Evolutionary conservation across 192 early-diverging fungal genomes (phyloP).

Genomic region (Podila horticola): DNA sequence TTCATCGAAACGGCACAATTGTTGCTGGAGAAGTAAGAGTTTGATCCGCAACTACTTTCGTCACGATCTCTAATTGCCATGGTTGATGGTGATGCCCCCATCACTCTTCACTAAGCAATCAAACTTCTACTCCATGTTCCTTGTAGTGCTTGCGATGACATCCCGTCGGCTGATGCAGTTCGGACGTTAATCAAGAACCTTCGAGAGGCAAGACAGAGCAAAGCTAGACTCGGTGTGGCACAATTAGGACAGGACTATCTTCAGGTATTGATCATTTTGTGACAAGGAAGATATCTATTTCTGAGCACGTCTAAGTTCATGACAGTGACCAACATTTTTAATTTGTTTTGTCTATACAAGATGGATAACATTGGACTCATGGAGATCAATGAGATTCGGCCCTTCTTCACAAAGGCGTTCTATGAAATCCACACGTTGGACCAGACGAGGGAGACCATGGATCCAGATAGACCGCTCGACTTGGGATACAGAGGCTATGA

Average conservation of each 20-base stretch:
- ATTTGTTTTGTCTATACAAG: constrained; percentile 37
- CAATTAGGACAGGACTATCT: constrained; percentile 73
- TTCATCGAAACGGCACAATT: constrained; percentile 87
- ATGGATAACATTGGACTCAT: constrained; percentile 86
- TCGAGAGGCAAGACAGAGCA: constrained; percentile 83
- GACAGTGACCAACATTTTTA: constrained; percentile 13
- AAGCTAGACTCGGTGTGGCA: constrained; percentile 77
- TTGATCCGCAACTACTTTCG: not conserved
- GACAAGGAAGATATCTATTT: not conserved
- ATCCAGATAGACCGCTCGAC: not conserved
- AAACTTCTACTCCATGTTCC: not conserved
- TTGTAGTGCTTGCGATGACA: constrained; percentile 82
- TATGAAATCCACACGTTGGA: constrained; percentile 70
- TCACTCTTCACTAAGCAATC: too few species aligned
- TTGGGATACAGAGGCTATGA: not conserved
- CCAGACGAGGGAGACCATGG: constrained; percentile 6
- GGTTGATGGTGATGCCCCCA: too few species aligned
- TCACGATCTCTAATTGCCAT: not conserved
- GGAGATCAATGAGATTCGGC: constrained; percentile 95
- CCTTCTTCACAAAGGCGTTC: constrained; percentile 86
- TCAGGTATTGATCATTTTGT: constrained; percentile 58
- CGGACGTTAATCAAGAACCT: constrained; percentile 85
- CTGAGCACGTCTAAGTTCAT: not conserved
- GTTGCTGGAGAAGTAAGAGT: constrained; percentile 75
- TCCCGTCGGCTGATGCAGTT: constrained; percentile 76